These are phyloP conservation scores for Vitis hybrid DNA, from an alignment of 177 flowering plant species.

Conservation along the genomic window DNA sequence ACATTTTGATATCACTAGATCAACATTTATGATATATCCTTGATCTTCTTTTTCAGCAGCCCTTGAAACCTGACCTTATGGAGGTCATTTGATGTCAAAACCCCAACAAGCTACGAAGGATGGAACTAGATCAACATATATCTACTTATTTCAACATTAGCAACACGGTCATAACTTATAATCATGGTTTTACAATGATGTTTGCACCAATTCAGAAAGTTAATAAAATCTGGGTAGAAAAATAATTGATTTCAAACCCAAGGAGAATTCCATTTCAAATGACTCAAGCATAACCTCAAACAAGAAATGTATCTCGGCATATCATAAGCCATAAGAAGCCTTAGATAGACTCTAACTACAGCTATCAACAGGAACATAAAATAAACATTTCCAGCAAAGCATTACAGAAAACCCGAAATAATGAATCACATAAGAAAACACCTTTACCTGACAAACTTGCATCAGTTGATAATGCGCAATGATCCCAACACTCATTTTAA, in stretches of 20 bases:
- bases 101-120: no score
- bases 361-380: neutral
- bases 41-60: no score
- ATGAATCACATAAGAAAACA: neutral
- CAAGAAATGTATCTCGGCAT: no score
- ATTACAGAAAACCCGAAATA: neutral
- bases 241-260: neutral
- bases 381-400: neutral
- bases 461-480: constrained; percentile 59
- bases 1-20: no score
- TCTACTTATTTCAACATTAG: no score
- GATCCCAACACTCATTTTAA: constrained; percentile 64
- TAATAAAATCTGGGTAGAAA: neutral
- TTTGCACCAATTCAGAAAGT: neutral
- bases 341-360: neutral
- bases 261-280: neutral
- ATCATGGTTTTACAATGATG: neutral
- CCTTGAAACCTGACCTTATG: no score
- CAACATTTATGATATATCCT: no score
- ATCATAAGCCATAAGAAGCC: no score
- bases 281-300: neutral
- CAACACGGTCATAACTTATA: no score
- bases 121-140: no score
- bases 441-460: constrained; percentile 74
- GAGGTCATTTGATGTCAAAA: no score